A percentile compares a stretch with the other conserved stretches of the same genome.
Evolutionary conservation across 2,329 filamentous ascomycete genomes (phyloP).

Genomic region (Cylindrodendrum hubeiense): DNA sequence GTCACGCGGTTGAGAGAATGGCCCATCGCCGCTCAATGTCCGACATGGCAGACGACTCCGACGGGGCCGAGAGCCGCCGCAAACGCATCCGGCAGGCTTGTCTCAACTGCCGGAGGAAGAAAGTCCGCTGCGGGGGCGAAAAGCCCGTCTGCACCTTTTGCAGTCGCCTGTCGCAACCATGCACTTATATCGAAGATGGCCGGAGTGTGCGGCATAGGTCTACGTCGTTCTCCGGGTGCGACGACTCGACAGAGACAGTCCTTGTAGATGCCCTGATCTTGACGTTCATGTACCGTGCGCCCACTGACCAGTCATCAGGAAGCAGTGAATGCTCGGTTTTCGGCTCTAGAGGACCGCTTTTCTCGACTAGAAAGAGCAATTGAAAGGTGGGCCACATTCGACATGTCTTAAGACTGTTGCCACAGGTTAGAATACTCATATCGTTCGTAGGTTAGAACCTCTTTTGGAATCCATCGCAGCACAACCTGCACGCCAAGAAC

Average conservation of each 20-base stretch:
- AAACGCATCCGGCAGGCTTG: constrained; percentile 26
- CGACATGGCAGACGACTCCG: not conserved
- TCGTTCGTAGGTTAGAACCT: not conserved
- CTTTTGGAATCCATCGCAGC: not conserved
- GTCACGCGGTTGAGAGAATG: no score
- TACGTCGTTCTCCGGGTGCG: not conserved
- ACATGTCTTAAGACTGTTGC: not conserved
- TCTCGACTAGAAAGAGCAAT: not conserved
- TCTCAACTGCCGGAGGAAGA: constrained; percentile 36
- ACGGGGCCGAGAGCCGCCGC: not conserved
- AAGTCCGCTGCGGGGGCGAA: constrained; percentile 24
- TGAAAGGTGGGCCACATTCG: not conserved
- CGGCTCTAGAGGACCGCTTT: not conserved
- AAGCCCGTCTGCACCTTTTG: constrained; percentile 4
- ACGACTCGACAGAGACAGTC: not conserved
- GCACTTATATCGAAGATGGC: constrained; percentile 1
- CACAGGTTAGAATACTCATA: not conserved
- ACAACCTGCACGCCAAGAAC: not conserved
- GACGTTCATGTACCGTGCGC: not conserved
- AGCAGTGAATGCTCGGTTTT: not conserved
- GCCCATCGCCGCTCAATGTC: not conserved
- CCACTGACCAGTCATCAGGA: not conserved
- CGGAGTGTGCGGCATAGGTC: not conserved
- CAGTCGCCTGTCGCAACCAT: not conserved
- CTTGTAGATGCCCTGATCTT: not conserved